Evolutionary conservation across 2,329 filamentous ascomycete genomes (phyloP), one percentile per base, ranked within the genome.

Genomic region (Arthroderma sp.): DNA sequence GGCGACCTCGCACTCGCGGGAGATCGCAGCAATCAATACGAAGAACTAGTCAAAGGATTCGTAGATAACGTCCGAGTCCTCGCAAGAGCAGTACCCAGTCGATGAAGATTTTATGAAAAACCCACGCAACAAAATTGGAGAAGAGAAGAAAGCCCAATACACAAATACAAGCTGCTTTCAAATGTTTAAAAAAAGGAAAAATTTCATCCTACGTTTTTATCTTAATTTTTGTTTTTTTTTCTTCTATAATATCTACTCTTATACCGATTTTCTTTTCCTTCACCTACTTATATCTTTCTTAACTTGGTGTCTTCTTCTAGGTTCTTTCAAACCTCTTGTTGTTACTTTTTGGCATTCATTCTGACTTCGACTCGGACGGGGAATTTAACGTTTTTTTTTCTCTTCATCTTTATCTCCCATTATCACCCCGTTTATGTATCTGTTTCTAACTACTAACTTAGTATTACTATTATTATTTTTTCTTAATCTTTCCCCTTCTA

Each of bases 21-120:
- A 3, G 60, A 68, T 48, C 58, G 60, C 2, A 59, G 56, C 8
- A 68, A 65, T 42, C 60, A 65, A 38, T 71, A 70, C 48, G 65
- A 68, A 50, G 63, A 68, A 3, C 54, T 71, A 3, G 57, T 72
- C 29, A 67, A 67, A 48, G 66, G 68, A 1, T 70, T 71, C 48
- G 59, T 72, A 52, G 68, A 71, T 57, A 71, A 72, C 50, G 61
- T 71, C 27, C 59, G 68, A 44, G 54, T 70, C 11, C 53, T 71
- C 46, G 66, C 66, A 42, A 61, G 66, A 44, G 58, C 62, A 28
- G 62, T 66, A 8, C 64, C 64, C 11, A 42, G 40, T 10, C 38
- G 44, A 38, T 42, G 15, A 22, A 22, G 15, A 22, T 22, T 3
- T 22, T 22, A 22, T 22, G 15, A 22, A 22, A 22, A 22, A 22